Evolutionary conservation across 805 yeast genomes (phyloP).

Genomic region (Maudiozyma bulderi): DNA sequence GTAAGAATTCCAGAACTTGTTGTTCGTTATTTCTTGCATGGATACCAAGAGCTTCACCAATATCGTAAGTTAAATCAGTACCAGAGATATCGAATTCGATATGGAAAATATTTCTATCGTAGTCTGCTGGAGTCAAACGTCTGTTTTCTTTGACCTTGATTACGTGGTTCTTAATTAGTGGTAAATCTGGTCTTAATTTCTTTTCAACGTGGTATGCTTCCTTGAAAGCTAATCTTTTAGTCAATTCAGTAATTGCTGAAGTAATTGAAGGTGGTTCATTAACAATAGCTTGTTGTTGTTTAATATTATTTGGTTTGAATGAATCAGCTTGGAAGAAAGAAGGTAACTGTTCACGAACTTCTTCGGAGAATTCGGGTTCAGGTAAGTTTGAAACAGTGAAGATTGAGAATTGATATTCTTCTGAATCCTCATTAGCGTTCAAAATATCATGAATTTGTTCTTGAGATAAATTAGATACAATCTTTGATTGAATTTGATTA

Average conservation of each 20-base stretch:
- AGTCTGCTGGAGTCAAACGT: slow-evolving; percentile 81
- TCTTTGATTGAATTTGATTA: background rate
- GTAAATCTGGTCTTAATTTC: slow-evolving; percentile 78
- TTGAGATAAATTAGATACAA: background rate
- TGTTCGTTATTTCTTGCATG: slow-evolving; percentile 75
- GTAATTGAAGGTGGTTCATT: slow-evolving; percentile 21
- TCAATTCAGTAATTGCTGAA: slow-evolving; percentile 26
- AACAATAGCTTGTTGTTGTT: slow-evolving; percentile 6
- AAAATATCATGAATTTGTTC: background rate
- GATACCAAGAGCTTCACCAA: slow-evolving; percentile 94
- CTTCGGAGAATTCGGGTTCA: slow-evolving; percentile 4
- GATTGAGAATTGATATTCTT: background rate
- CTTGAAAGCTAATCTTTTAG: slow-evolving; percentile 65
- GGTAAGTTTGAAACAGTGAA: background rate
- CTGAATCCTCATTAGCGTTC: background rate
- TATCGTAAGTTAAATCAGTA: slow-evolving; percentile 82
- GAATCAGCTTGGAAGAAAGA: slow-evolving; percentile 54
- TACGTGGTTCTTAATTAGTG: slow-evolving; percentile 63
- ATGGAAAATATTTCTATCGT: slow-evolving; percentile 92
- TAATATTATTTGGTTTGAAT: slow-evolving; percentile 53
- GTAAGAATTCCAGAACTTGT: slow-evolving; percentile 59
- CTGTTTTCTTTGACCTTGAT: slow-evolving; percentile 87
- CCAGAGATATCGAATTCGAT: slow-evolving; percentile 88
- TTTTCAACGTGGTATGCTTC: slow-evolving; percentile 61
- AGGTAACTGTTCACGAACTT: slow-evolving; percentile 32